A percentile compares a stretch with the other conserved stretches of the same genome.
Conservation (phyloP, 1,284 basidiomycete genomes). For the Leccinum fuscescens region DNA sequence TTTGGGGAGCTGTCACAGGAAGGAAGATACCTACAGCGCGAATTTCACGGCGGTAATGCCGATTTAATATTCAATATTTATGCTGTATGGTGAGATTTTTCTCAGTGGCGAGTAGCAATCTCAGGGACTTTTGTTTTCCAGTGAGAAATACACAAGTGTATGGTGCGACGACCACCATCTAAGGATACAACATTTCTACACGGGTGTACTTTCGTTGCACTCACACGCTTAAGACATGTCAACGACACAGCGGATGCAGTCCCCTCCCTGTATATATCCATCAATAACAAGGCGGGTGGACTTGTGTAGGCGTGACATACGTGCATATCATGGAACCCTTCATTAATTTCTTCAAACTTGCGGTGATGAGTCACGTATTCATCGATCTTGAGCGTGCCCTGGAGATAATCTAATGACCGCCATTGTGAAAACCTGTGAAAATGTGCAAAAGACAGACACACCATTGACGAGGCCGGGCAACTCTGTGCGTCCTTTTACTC, state of each 20-base stretch:
- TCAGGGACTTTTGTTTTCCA: background rate
- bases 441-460: conserved; percentile 21
- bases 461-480: conserved; percentile 87
- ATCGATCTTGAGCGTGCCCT: conserved; percentile 78
- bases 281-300: background rate
- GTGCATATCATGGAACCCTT: conserved; percentile 95
- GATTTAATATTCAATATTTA: conserved; percentile 8
- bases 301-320: conserved; percentile 47
- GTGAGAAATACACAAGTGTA: background rate
- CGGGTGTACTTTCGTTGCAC: background rate
- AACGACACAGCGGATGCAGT: conserved; percentile 91
- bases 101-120: background rate
- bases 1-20: conserved; percentile 74
- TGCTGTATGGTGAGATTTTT: background rate
- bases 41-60: conserved; percentile 17
- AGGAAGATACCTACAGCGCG: conserved; percentile 53
- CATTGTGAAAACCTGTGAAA: background rate
- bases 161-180: background rate
- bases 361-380: conserved; percentile 87
- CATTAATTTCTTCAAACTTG: conserved; percentile 77
- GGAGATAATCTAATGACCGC: conserved; percentile 59
- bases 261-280: conserved; percentile 56
- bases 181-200: conserved; percentile 5
- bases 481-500: conserved; percentile 96
- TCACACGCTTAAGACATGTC: conserved; percentile 55